Base-by-base conservation (phyloP, 83 land plant genomes). In the Picea abies region DNA sequence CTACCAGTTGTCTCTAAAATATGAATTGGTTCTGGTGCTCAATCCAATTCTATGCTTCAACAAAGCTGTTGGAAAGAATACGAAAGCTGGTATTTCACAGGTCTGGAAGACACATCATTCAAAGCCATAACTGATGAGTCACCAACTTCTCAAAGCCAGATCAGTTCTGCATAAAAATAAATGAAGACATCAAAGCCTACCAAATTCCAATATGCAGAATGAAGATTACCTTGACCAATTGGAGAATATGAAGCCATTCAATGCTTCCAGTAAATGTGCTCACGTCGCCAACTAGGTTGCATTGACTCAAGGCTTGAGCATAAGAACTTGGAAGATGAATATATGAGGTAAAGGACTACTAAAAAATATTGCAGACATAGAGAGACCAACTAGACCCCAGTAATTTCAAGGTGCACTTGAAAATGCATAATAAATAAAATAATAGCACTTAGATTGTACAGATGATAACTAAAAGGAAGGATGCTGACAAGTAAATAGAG, bases 261-360 rank as follows among this genome's bases (percentile, higher is more conserved):
- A 56, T 76, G 79, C 79, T 76, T 76, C 79, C 62, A 76, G 79
- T 76, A 76, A 56, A 76, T 76, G 79, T 76, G 79, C 79, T 76
- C 5, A 60, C 62, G 29, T 60, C 61, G 29, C 79, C 79, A 76
- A 76, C 79, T 14, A 76, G 79, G 79, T 76, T 60, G 39, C 79
- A 76, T 56, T 76, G 62, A 76, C 17, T 56, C 15, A 11, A 56
- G 58, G 15, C 58, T 76, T 56, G 79, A 56, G 62, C 79, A 76
- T 76, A 39, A 16, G 78, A 76, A 75, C 56, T 76, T 49, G 79
- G 61, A 76, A 56, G 61, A 58, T 76, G 58, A 76, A 76, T 26
- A 37, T 56, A 76, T 56, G n/a, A 56, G 20, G 11, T 25, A 60
- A 25, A 25, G 20, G 29, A 44, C 22, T 23, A 58, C 79, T 52